phyloP scores from a whole-genome alignment of 2,329 filamentous ascomycete genomes.

The Alternaria triticina region DNA sequence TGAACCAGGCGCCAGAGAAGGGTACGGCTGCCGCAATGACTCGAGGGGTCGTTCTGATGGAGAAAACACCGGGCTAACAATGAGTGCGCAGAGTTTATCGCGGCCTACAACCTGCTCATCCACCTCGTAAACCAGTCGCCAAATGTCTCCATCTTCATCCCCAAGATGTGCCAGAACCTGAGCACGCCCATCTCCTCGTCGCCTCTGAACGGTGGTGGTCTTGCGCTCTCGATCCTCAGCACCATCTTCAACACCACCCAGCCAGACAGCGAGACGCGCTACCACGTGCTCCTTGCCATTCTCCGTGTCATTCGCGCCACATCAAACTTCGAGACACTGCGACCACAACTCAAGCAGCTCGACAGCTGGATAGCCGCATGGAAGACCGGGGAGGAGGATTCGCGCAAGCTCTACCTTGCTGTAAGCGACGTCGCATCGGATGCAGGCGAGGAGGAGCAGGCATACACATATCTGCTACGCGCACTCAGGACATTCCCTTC shows the following conservation, averaged over 20 bases:
- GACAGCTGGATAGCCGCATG: conserved; percentile 82
- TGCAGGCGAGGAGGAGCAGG: conserved; percentile 76
- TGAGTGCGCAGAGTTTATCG: conserved; percentile 74
- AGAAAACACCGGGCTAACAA: conserved; percentile 31
- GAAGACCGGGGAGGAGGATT: conserved; percentile 81
- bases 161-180: conserved; percentile 87
- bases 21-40: conserved; percentile 49
- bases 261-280: conserved; percentile 74
- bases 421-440: conserved; percentile 82
- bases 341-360: conserved; percentile 81
- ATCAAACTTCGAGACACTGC: conserved; percentile 76
- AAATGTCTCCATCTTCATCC: conserved; percentile 84
- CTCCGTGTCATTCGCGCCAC: conserved; percentile 79
- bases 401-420: conserved; percentile 83
- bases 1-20: conserved; percentile 91
- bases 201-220: conserved; percentile 79
- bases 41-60: conserved; percentile 4
- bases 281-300: conserved; percentile 89
- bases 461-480: conserved; percentile 73
- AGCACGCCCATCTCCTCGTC: conserved; percentile 82
- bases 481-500: conserved; percentile 79
- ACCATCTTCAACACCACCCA: conserved; percentile 96
- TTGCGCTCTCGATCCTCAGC: conserved; percentile 88
- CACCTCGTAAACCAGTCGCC: conserved; percentile 88
- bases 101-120: conserved; percentile 95